Base-by-base conservation (phyloP, 164 flowering plant species). In the Platanus orientalis region DNA sequence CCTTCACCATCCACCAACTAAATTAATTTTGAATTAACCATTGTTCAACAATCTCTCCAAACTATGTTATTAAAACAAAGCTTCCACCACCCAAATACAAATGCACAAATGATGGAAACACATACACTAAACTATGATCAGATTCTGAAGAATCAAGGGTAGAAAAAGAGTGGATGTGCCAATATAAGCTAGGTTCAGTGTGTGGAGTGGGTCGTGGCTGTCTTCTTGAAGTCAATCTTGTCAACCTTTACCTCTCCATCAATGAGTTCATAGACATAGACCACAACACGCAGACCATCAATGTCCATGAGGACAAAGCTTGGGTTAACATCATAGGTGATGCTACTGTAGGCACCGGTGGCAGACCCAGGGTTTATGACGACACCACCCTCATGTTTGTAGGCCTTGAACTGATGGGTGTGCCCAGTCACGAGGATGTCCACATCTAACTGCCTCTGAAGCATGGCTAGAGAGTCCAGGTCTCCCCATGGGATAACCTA, bases 401-500 rank as follows among this genome's bases (percentile, higher is more conserved):
- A 68, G 49, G 71, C 71, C 66, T 68, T 68, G 71, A 86, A 87
- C 71, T 87, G 96, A 70, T 89, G 96, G 29, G 96, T 86, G 66
- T 92, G 98, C 29, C 98, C 98, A 0, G 92, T 92, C 51, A 92
- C 90, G n/a, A 89, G 87, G 71, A 92, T 92, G 79, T 89, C 98
- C 17, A 92, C 98, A 65, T 88, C 96, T 71, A 92, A 71, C 80
- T 92, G 96, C 69, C 98, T 88, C 75, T 92, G 98, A 47, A 92
- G 85, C 98, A 92, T 92, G 58, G 96, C 93, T 45, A 92, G 74
- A n/a, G 96, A 92, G 73, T 92, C 96, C 52, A 92, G 74, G 74
- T 92, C 98, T 13, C 98, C 96, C 92, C 96, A 90, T 58, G 96
- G 98, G 58, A 92, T 73, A 71, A 90, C 95, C 96, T 92, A 65